Evolutionary conservation across 148 eudicot species (phyloP), one percentile per base, ranked within the genome.

Genomic region (Rhododendron ovatum): DNA sequence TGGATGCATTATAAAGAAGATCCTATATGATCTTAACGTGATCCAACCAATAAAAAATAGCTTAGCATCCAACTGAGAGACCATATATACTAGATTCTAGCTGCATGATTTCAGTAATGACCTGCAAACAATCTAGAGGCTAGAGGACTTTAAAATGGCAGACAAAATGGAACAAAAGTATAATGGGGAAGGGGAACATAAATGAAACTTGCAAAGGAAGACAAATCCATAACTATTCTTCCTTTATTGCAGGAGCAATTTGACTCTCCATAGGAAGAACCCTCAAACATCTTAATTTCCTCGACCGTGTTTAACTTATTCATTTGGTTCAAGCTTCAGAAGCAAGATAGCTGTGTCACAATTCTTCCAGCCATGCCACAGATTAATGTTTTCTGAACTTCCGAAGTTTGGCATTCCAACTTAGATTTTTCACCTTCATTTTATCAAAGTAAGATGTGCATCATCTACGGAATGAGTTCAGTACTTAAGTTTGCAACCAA

Each of bases 1-100:
- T 87, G 87, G 28, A 81, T n/a, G 15, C 81, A 53, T 78, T n/a
- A 41, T 51, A 75, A 11, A 83, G 37, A 78, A 82, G 37, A 80
- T 50, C 73, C 59, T 59, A 7, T 39, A 22, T 20, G 28, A 81
- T 81, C 30, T 69, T 81, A n/a, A 53, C 41, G 0, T 41, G 65
- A 79, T 22, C 78, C 57, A 67, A 45, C 57, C 26, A 79, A 12
- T 7, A 79, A 18, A 47, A 45, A 10, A 78, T 26, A 77, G 65
- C 67, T 84, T 37, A 53, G 15, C 39, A 48, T 39, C 45, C 20
- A 84, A 71, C 82, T 78, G 18, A 9, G 35, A 47, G 57, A 11
- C 35, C 24, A 78, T 33, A 26, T 50, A 80, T 28, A 7, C 69
- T 80, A 12, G 33, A 12, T 5, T 80, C 39, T 48, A 26, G 41